Percentiles rank a stretch among this genome's conserved stretches.
Evolutionary conservation across 441 rosid genomes (phyloP).

Genomic region (Capsella rubella): DNA sequence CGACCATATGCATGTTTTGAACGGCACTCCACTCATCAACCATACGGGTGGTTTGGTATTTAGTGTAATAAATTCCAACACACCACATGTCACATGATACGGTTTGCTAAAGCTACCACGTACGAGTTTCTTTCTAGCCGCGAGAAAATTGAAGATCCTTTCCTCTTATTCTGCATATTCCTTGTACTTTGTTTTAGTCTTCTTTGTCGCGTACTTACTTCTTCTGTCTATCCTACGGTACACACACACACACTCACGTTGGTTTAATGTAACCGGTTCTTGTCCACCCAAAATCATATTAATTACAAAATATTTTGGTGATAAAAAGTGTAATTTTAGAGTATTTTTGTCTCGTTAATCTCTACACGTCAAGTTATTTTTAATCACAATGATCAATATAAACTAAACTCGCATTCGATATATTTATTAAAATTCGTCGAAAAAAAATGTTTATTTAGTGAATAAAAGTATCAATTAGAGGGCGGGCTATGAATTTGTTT

Average conservation of each 20-base stretch:
- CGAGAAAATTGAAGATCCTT: conserved; percentile 30
- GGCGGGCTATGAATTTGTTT: background rate
- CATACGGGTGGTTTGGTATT: background rate
- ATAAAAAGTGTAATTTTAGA: background rate
- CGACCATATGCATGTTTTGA: background rate
- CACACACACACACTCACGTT: background rate
- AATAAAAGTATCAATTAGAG: background rate
- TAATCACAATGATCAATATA: background rate
- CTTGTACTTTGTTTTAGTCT: background rate
- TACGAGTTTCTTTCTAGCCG: background rate
- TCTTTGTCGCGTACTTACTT: conserved; percentile 8
- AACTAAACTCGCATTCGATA: background rate
- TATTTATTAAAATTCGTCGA: background rate
- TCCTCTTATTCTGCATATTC: conserved; percentile 31
- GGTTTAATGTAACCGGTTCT: conserved; percentile 10
- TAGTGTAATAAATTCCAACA: background rate
- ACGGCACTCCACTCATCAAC: background rate
- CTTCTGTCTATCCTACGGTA: conserved; percentile 2
- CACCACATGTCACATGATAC: conserved; percentile 4
- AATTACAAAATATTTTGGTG: background rate
- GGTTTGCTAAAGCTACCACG: conserved; percentile 7
- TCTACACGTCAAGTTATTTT: background rate
- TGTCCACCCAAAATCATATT: conserved; percentile 20
- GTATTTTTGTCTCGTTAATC: background rate
- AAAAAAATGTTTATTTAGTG: background rate